Evolutionary conservation across 2,329 filamentous ascomycete genomes (phyloP).

Genomic region (Ceratocystis cacaofunesta): DNA sequence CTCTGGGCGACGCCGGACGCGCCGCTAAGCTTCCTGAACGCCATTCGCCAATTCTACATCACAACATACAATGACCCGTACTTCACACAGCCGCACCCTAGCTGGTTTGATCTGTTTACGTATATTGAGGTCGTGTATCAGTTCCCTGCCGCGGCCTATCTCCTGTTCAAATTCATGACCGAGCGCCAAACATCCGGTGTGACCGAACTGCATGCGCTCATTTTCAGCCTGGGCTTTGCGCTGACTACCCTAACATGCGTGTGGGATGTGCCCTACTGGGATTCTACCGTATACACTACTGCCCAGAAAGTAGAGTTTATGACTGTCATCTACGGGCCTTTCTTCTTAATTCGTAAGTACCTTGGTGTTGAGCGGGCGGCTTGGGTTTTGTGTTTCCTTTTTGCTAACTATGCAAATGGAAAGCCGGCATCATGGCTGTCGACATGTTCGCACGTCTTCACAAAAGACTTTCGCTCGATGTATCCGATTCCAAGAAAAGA

Average conservation of each 20-base stretch:
- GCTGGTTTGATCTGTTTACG: constrained; percentile 39
- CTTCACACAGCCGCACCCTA: constrained; percentile 25
- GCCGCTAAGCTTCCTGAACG: constrained; percentile 34
- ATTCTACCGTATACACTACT: constrained; percentile 29
- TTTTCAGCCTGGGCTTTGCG: constrained; percentile 36
- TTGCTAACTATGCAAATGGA: background rate
- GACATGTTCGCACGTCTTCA: constrained; percentile 43
- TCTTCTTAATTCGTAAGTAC: constrained; percentile 37
- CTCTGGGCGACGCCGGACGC: constrained; percentile 29
- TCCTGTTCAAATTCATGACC: constrained; percentile 28
- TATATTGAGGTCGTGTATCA: constrained; percentile 36
- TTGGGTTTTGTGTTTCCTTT: background rate
- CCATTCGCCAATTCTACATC: constrained; percentile 34
- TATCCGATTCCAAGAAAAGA: constrained; percentile 16
- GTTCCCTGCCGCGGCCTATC: constrained; percentile 36
- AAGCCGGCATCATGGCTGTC: constrained; percentile 35
- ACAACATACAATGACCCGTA: constrained; percentile 38
- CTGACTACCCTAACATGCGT: constrained; percentile 39
- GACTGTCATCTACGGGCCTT: constrained; percentile 37
- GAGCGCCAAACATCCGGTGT: constrained; percentile 20
- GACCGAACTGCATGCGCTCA: constrained; percentile 36
- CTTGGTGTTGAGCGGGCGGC: background rate
- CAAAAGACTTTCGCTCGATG: constrained; percentile 26
- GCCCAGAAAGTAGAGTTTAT: constrained; percentile 33
- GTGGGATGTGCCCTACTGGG: constrained; percentile 36